phyloP scores from a whole-genome alignment of 768 basidiomycete species.

The Pholiota microspora region DNA sequence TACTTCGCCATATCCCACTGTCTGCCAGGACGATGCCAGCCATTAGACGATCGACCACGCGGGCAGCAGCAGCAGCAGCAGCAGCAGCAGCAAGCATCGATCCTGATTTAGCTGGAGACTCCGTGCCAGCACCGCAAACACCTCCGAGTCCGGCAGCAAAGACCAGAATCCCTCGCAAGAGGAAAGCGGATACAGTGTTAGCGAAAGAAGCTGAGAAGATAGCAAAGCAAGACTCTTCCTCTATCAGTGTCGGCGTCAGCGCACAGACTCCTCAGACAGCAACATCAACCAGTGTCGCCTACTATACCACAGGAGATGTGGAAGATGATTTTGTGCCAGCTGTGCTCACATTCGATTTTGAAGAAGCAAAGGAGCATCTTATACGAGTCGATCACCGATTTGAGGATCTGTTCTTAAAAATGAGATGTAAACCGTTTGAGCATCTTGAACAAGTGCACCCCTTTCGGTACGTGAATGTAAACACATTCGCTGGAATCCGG shows the following conservation, averaged over 20 bases:
- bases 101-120: constrained; percentile 21
- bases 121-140: not conserved
- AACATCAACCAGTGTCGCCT: not conserved
- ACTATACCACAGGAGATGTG: constrained; percentile 16
- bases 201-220: constrained; percentile 17
- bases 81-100: constrained; percentile 4
- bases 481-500: not conserved
- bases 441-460: constrained; percentile 76
- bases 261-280: not conserved
- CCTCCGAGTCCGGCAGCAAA: constrained; percentile 1
- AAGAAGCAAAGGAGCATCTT: constrained; percentile 73
- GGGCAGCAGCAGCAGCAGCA: constrained; percentile 19
- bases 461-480: constrained; percentile 52
- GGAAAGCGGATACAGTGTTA: constrained; percentile 6
- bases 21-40: constrained; percentile 27
- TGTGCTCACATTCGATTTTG: constrained; percentile 71
- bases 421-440: constrained; percentile 78
- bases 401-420: constrained; percentile 56
- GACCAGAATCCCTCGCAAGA: constrained; percentile 9
- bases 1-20: not conserved
- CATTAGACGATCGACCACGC: constrained; percentile 30
- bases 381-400: constrained; percentile 69
- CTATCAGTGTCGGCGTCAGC: constrained; percentile 3
- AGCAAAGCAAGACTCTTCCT: constrained; percentile 8
- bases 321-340: constrained; percentile 56